Conservation (phyloP, 2,329 filamentous ascomycete species). For the Shiraia bambusicola region DNA sequence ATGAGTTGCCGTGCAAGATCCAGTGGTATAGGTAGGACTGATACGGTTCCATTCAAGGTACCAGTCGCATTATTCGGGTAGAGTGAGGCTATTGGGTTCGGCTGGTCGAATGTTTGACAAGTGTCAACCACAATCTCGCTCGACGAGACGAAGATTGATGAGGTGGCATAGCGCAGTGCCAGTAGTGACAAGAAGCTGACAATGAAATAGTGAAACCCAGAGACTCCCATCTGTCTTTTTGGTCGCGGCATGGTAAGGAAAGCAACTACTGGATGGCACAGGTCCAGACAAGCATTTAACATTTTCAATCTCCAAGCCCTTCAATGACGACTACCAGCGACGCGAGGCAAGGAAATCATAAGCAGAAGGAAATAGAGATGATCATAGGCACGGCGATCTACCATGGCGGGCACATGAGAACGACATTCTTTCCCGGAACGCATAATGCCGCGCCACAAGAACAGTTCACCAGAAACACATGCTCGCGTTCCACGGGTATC, state of each 20-base stretch:
- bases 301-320: conserved; percentile 16
- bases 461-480: conserved; percentile 17
- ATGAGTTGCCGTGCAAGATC: conserved; percentile 51
- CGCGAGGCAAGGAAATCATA: conserved; percentile 4
- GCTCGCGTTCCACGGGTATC: conserved; percentile 8
- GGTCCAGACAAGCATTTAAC: conserved; percentile 32
- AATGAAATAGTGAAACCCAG: conserved; percentile 29
- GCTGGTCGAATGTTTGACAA: conserved; percentile 35
- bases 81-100: conserved; percentile 53
- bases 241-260: conserved; percentile 30
- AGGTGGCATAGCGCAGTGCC: conserved; percentile 27
- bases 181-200: conserved; percentile 31
- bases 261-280: conserved; percentile 36
- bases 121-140: conserved; percentile 1
- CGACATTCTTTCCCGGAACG: conserved; percentile 15
- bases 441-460: conserved; percentile 28
- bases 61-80: conserved; percentile 55
- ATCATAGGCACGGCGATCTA: background rate
- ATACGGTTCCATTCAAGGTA: conserved; percentile 56
- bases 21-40: conserved; percentile 55
- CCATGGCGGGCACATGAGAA: conserved; percentile 15
- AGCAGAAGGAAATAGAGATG: conserved; percentile 4
- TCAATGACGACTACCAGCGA: background rate
- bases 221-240: conserved; percentile 24
- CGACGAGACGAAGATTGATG: conserved; percentile 12